Base-by-base conservation (phyloP, 148 eudicot species). In the Diospyros lotus region DNA sequence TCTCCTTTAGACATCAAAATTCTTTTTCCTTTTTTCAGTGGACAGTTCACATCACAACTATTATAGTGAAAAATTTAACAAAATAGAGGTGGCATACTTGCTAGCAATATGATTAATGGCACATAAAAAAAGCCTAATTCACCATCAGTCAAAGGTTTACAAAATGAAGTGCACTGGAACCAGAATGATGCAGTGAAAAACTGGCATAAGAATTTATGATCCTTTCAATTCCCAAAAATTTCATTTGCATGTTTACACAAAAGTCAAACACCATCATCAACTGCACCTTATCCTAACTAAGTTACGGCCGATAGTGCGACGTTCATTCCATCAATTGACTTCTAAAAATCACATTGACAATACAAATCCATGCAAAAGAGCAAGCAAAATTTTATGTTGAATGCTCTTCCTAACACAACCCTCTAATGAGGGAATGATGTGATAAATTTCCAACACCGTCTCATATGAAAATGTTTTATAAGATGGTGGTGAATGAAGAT, bases 21-120 rank as follows among this genome's bases (percentile, higher is more conserved):
- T 56, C 3, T 70, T 41, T n/a, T 52, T 52, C 72, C 10, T 48
- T 45, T 67, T 67, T 67, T 67, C 12, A 17, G 55, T 3, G 28
- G 59, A 70, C 42, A 55, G 53, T 70, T 55, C 50, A 52, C 58
- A 69, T 70, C 58, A 41, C n/a, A 41, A 40, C 61, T 54, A 53
- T 15, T 41, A 41, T 8, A 40, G 14, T 51, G 43, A 17, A n/a
- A 38, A 52, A 51, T 11, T 53, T 52, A 52, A 52, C 46, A 54
- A 42, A 69, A 38, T 46, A 40, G 60, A 0, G 4, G 46, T 69
- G 44, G n/a, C 52, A 39, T 8, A 53, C 39, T 39, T 52, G 60
- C 4, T 46, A 52, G 46, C 60, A 69, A 52, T 69, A 52, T 40
- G 39, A 12, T 6, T 11, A 40, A 53, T 1, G 54, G 61, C 60